These are phyloP conservation scores for Ramaria sp. DNA, from an alignment of 768 basidiomycete genomes.

Conservation along the genomic window DNA sequence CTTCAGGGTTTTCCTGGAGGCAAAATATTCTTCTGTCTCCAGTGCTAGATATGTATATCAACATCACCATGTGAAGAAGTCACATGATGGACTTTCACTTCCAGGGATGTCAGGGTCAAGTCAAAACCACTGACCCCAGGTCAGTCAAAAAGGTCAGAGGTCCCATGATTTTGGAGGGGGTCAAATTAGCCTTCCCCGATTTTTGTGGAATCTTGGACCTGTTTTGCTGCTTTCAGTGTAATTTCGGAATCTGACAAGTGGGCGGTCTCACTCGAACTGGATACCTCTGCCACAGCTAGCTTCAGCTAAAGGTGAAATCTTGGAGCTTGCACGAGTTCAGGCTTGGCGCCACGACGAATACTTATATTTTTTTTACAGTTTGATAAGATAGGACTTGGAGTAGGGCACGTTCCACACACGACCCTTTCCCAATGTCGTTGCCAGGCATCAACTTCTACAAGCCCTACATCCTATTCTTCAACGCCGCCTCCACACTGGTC, in stretches of 20 bases:
- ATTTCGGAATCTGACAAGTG: conserved; percentile 73
- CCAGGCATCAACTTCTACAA: conserved; percentile 12
- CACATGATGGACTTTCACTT: no score
- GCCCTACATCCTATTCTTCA: neutral
- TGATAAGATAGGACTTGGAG: conserved; percentile 69
- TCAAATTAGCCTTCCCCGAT: no score
- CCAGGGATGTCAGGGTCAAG: no score
- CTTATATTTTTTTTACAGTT: conserved; percentile 37
- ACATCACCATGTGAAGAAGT: no score
- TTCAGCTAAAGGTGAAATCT: conserved; percentile 76
- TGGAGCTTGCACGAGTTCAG: conserved; percentile 83
- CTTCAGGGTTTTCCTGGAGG: no score
- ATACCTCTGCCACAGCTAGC: conserved; percentile 33
- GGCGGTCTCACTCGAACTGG: conserved; percentile 38
- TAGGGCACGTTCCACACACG: conserved; percentile 56
- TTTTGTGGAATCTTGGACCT: conserved; percentile 91
- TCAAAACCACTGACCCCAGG: no score
- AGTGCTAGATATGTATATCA: no score
- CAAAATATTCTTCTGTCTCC: no score
- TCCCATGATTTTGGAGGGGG: no score
- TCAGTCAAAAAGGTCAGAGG: no score
- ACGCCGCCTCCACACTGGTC: conserved; percentile 14
- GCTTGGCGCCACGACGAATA: conserved; percentile 20
- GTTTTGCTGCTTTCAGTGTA: conserved; percentile 77
- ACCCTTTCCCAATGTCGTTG: conserved; percentile 62